Evolutionary conservation across 345 rosid genomes (phyloP), one percentile per base, ranked within the genome.

Genomic region (Eutrema japonicum): DNA sequence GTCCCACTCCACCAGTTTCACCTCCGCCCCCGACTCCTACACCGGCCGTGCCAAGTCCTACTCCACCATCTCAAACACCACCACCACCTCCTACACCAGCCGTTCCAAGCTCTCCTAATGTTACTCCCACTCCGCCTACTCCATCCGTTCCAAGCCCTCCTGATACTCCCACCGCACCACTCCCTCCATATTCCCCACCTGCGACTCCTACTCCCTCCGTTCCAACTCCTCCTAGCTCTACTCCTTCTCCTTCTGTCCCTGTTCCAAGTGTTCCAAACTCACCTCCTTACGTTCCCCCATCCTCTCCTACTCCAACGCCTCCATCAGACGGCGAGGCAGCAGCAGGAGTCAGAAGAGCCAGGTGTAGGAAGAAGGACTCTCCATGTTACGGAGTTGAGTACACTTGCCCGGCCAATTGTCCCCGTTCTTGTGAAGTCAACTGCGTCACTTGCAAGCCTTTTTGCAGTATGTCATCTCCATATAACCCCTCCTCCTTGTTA

Each of bases 391-490:
- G 77, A 60, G 18, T 56, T 53, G 78, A 81, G 77, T 76, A 78
- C 27, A 16, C 5, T 27, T 83, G 96, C 76, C 96, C 87, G 1
- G 54, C 35, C 35, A 27, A 66, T 46, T 87, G 96, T 70, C 85
- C 89, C 7, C 58, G 56, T 51, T 80, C 78, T 61, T 89, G 91
- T 55, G 75, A 76, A 47, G 88, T 84, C 10, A 89, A 86, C 50
- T 89, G 96, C 8, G 77, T 71, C 46, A 83, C 87, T 67, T 87
- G 90, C 89, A 87, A 81, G 61, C 81, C 88, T 54, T 66, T 83
- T 37, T 90, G 96, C 73, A 71, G 85, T 86, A 85, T 68, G 85
- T 63, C 4, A 11, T 41, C 59, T 60, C 2, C n/a, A 7, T 47
- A n/a, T 1, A 41, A 37, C 27, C 6, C 0, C 26, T 29, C 40